Conservation (phyloP, 768 basidiomycete species). For the Agaricus bisporus region DNA sequence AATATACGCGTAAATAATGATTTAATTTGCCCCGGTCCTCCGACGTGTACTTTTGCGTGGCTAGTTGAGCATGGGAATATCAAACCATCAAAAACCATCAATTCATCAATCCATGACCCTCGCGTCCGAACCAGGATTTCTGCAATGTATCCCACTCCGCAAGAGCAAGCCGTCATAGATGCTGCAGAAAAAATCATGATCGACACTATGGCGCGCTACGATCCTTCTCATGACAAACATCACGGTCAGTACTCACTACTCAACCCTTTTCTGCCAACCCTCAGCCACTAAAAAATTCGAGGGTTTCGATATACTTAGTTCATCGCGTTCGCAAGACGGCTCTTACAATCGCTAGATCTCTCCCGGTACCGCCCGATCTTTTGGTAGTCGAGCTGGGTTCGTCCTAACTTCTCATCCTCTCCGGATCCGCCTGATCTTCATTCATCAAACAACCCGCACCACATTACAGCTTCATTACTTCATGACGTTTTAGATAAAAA, state of each 20-base stretch:
- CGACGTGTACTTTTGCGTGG: too few species aligned
- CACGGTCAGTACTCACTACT: conserved; percentile 51
- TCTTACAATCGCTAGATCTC: conserved; percentile 51
- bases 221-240: conserved; percentile 74
- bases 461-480: conserved; percentile 62
- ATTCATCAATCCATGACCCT: neutral
- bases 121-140: neutral
- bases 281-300: conserved; percentile 2
- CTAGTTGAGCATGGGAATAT: too few species aligned
- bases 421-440: neutral
- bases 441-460: neutral
- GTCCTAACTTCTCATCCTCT: conserved; percentile 3
- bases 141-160: conserved; percentile 43
- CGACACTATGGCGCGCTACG: conserved; percentile 69
- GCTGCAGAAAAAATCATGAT: conserved; percentile 67
- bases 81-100: too few species aligned
- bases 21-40: too few species aligned
- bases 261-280: neutral
- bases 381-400: conserved; percentile 67
- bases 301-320: conserved; percentile 37
- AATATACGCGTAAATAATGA: neutral
- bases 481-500: conserved; percentile 89
- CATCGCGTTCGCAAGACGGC: conserved; percentile 79
- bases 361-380: conserved; percentile 52
- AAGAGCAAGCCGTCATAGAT: conserved; percentile 46